phyloP scores from a whole-genome alignment of 768 basidiomycete species.

The Hebeloma cylindrosporum region DNA sequence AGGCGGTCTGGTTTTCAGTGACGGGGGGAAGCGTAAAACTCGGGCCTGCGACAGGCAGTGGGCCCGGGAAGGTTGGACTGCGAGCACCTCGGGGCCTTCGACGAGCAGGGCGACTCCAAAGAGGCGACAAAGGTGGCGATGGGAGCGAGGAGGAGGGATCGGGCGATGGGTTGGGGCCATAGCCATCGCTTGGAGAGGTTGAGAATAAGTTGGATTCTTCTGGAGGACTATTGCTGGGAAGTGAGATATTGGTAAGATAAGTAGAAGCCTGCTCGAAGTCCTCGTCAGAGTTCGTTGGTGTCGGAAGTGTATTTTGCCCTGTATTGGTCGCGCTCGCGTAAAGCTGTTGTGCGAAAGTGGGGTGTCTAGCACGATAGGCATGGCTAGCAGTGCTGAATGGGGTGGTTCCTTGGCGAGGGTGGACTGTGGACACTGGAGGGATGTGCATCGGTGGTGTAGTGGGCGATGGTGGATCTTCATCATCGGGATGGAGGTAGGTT shows the following conservation, averaged over 20 bases:
- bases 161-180: not conserved
- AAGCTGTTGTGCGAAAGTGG: constrained; percentile 15
- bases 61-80: not conserved
- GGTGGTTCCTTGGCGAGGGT: not conserved
- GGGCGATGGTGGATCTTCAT: not conserved
- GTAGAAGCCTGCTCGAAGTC: not conserved
- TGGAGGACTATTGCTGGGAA: too few species aligned
- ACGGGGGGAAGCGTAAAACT: not conserved
- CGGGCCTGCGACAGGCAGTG: not conserved
- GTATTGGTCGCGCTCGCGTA: constrained; percentile 21
- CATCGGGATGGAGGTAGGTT: constrained; percentile 10
- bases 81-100: constrained; percentile 6
- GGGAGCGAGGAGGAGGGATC: not conserved
- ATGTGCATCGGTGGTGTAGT: not conserved
- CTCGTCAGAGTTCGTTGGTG: not conserved
- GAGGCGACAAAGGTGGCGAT: not conserved
- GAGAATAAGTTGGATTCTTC: too few species aligned
- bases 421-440: not conserved
- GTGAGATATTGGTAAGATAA: not conserved
- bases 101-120: not conserved
- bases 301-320: constrained; percentile 2
- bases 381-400: not conserved
- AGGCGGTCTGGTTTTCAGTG: not conserved
- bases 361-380: not conserved
- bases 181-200: not conserved